These are phyloP conservation scores for Cantharellus anzutake DNA, from an alignment of 768 basidiomycete genomes.

Conservation along the genomic window DNA sequence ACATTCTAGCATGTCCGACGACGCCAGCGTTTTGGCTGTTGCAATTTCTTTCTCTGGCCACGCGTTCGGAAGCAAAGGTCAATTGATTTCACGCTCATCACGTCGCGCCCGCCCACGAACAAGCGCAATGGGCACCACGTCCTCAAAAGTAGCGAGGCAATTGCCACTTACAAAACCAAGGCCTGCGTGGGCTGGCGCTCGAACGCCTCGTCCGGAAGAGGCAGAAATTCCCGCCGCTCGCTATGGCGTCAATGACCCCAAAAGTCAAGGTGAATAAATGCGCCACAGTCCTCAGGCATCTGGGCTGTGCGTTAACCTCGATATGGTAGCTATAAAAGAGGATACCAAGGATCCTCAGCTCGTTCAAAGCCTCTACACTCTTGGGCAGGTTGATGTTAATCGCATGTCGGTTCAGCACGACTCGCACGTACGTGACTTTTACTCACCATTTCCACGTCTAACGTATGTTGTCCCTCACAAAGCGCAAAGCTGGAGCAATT, in stretches of 20 bases:
- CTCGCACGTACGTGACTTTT: slow-evolving; percentile 21
- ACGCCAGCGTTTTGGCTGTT: background rate
- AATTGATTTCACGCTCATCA: background rate
- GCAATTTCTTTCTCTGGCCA: background rate
- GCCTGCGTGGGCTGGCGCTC: slow-evolving; percentile 31
- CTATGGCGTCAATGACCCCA: slow-evolving; percentile 29
- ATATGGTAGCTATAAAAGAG: slow-evolving; percentile 30
- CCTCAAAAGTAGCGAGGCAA: slow-evolving; percentile 41
- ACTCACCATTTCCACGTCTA: slow-evolving; percentile 20
- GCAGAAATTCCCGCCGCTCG: slow-evolving; percentile 8
- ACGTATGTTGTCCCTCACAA: background rate
- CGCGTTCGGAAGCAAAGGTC: background rate
- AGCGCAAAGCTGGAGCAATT: slow-evolving; percentile 9
- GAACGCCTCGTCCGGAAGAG: slow-evolving; percentile 15
- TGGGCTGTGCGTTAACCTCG: slow-evolving; percentile 2
- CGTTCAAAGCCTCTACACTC: slow-evolving; percentile 36
- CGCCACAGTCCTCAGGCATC: background rate
- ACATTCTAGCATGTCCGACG: background rate
- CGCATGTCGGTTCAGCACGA: slow-evolving; percentile 13
- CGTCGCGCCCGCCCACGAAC: background rate
- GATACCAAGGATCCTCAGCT: slow-evolving; percentile 61
- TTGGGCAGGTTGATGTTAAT: slow-evolving; percentile 47
- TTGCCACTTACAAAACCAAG: slow-evolving; percentile 27
- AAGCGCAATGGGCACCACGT: slow-evolving; percentile 33
- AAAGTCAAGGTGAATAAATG: slow-evolving; percentile 24